phyloP scores from a whole-genome alignment of 1,139 yeast genomes.

The Blastobotrys ciferrii region DNA sequence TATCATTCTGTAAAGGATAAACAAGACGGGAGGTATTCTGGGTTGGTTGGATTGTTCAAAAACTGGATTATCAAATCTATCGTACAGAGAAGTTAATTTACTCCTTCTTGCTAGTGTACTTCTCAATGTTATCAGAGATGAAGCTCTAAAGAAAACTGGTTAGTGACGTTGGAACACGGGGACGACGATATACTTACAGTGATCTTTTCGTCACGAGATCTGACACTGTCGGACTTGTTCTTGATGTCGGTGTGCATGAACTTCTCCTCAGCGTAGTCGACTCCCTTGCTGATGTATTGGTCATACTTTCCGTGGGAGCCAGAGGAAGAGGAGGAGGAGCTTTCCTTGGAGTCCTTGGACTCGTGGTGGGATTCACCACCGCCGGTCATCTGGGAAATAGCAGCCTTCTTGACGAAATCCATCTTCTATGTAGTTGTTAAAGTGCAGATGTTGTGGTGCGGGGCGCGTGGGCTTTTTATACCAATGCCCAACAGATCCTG shows the following conservation, averaged over 20 bases:
- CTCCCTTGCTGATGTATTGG: conserved; percentile 31
- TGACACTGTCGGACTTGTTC: conserved; percentile 23
- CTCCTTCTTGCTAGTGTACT: conserved; percentile 15
- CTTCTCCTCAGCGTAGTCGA: conserved; percentile 29
- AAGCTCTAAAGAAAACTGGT: conserved; percentile 19
- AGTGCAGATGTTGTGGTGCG: neutral
- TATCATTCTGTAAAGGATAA: no score
- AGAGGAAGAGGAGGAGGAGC: conserved; percentile 13
- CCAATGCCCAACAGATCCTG: neutral
- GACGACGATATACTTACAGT: conserved; percentile 21
- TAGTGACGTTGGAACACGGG: neutral
- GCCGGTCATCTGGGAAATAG: conserved; percentile 20
- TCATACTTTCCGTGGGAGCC: conserved; percentile 24
- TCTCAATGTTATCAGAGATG: conserved; percentile 26
- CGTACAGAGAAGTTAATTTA: neutral
- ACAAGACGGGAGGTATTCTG: no score
- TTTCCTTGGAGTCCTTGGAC: conserved; percentile 2
- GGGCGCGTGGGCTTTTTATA: conserved; percentile 8
- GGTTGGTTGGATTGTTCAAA: no score
- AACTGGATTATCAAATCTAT: no score
- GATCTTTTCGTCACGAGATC: conserved; percentile 25
- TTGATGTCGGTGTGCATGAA: conserved; percentile 24
- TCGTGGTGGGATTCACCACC: conserved; percentile 10
- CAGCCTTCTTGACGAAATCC: conserved; percentile 28
- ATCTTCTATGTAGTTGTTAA: conserved; percentile 11